Evolutionary conservation across 2,329 filamentous ascomycete species (phyloP), one percentile per base, ranked within the genome.

Genomic region (Calonectria montana): DNA sequence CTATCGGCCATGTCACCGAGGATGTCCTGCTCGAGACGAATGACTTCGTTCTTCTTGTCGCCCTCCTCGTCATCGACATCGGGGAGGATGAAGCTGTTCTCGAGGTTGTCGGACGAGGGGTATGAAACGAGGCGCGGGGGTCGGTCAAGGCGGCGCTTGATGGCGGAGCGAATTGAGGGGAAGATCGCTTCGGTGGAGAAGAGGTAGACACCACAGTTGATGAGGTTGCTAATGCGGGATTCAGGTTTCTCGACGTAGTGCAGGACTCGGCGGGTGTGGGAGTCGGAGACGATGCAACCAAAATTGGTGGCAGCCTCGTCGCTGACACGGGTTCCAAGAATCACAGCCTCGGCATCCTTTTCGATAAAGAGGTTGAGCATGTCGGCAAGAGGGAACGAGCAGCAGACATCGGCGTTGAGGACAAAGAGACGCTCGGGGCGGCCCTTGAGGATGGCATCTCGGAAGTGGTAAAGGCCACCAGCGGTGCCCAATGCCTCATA

Each of bases 231-330:
- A 85, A 99, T 98, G 85, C 97, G 94, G 68, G 94, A 95, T 85
- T 99, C 96, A 76, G 97, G 97, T 88, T 98, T 98, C 90, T 98
- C 97, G 83, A 99, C 97, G 86, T 99, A 98, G 87, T 99, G 97
- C 72, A 98, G 92, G 55, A 99, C 97, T 77, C 96, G 95, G 83
- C 96, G 96, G 75, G 94, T 97, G 86, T 98, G 95, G 50, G 93
- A 88, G 84, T 99, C 97, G 68, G 94, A 97, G 69, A 98, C 97
- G 81, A 98, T 97, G 89, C 97, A 99, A 74, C 97, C 97, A 83
- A 98, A 99, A 88, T 98, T 98, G 80, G 91, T 94, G 37, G 97
- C 96, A 23, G 96, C 94, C 69, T 98, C 96, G 81, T 97, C 94
- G 82, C 92, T 92, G 70, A 98, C 95, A 67, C 95, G 90, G 47